Evolutionary conservation across 2,329 filamentous ascomycete species (phyloP).

Genomic region (Exophiala calicioides): DNA sequence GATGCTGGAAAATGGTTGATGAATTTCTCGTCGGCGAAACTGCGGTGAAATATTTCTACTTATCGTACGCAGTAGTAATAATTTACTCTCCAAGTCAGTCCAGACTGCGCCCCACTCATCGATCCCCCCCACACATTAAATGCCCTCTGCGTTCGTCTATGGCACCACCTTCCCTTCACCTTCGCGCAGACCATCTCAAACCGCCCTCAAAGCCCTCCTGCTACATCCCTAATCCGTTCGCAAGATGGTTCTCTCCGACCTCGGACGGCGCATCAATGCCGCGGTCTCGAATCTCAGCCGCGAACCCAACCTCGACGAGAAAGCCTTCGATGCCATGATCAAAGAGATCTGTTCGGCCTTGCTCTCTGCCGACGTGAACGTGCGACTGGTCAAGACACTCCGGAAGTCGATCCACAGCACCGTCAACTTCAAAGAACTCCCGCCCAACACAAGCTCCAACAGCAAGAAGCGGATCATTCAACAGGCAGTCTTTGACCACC

Average conservation of each 20-base stretch:
- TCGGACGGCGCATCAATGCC: slow-evolving; percentile 96
- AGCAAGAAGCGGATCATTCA: slow-evolving; percentile 96
- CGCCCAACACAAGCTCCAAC: slow-evolving; percentile 73
- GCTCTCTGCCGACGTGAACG: slow-evolving; percentile 95
- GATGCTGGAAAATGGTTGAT: slow-evolving; percentile 10
- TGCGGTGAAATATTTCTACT: slow-evolving; percentile 6
- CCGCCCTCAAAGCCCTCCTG: background rate
- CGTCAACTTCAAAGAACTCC: slow-evolving; percentile 94
- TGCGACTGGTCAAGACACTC: slow-evolving; percentile 84
- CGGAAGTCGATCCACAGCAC: slow-evolving; percentile 87
- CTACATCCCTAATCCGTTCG: background rate
- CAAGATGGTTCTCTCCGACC: slow-evolving; percentile 95
- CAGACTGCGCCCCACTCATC: background rate
- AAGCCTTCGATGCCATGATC: slow-evolving; percentile 97
- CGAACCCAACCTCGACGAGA: slow-evolving; percentile 92
- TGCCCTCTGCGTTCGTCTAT: background rate
- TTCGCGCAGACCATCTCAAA: too few relatives aligned
- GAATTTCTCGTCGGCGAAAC: slow-evolving; percentile 25
- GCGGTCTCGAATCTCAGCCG: slow-evolving; percentile 91
- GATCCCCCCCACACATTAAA: slow-evolving; percentile 2
- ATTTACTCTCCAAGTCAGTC: background rate
- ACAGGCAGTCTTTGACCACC: slow-evolving; percentile 95
- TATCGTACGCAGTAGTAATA: background rate
- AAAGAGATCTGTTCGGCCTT: slow-evolving; percentile 97
- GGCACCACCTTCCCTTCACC: background rate